phyloP scores from a whole-genome alignment of 768 basidiomycete species.

The Ramaria sp. region DNA sequence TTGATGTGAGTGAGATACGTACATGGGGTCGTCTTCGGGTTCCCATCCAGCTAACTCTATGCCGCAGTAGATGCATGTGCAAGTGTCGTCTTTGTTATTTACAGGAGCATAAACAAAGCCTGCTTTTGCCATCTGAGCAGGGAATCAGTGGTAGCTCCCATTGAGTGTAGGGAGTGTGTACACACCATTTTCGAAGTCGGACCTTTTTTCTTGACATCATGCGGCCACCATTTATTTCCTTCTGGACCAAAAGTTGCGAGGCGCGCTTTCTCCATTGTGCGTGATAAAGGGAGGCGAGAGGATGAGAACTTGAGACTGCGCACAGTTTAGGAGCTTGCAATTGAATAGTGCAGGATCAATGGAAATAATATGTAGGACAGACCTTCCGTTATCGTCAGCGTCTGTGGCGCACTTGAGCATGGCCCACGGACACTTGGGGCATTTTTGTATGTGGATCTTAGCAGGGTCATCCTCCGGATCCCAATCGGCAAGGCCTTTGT shows the following conservation, averaged over 20 bases:
- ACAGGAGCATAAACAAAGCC: constrained; percentile 79
- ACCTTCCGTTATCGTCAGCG: constrained; percentile 54
- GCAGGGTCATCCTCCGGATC: constrained; percentile 78
- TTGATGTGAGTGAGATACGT: constrained; percentile 19
- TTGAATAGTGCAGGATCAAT: neutral
- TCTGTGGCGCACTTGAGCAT: constrained; percentile 56
- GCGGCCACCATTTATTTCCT: constrained; percentile 44
- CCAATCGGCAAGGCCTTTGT: constrained; percentile 78
- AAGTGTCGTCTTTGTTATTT: constrained; percentile 58
- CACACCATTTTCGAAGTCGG: constrained; percentile 63
- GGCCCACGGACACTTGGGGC: constrained; percentile 70
- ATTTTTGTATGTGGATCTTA: constrained; percentile 68
- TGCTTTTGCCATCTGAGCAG: constrained; percentile 69
- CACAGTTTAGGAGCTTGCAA: neutral
- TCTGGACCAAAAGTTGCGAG: constrained; percentile 48
- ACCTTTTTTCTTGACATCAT: constrained; percentile 49
- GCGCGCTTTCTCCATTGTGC: constrained; percentile 62
- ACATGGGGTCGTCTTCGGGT: constrained; percentile 78
- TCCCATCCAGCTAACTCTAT: constrained; percentile 81
- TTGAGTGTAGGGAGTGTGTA: neutral
- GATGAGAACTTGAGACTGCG: constrained; percentile 47
- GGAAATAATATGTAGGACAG: neutral
- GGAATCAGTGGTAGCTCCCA: constrained; percentile 5
- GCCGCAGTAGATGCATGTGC: constrained; percentile 77
- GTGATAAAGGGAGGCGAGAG: constrained; percentile 50